These are phyloP conservation scores for Saccharomycopsis crataegensis DNA, from an alignment of 1,139 yeast genomes.

Conservation along the genomic window DNA sequence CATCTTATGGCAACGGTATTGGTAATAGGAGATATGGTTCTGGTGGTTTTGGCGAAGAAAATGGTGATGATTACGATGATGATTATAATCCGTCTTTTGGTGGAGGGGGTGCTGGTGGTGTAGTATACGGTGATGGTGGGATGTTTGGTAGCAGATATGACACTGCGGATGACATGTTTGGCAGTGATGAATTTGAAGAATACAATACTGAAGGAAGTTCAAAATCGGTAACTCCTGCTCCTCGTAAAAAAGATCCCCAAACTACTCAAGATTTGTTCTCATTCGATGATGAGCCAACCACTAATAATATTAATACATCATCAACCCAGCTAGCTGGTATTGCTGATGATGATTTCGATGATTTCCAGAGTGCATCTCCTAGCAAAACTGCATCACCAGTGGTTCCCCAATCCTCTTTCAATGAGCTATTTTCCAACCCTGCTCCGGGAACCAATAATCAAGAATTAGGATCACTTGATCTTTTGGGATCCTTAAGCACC, in stretches of 20 bases:
- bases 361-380: slow-evolving; percentile 77
- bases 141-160: slow-evolving; percentile 67
- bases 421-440: slow-evolving; percentile 15
- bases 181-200: slow-evolving; percentile 45
- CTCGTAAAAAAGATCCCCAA: slow-evolving; percentile 26
- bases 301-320: slow-evolving; percentile 1
- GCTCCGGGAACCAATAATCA: background rate
- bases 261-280: slow-evolving; percentile 41
- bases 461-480: background rate
- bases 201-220: slow-evolving; percentile 44
- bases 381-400: slow-evolving; percentile 20
- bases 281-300: slow-evolving; percentile 34
- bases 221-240: slow-evolving; percentile 21
- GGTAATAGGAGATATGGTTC: too few species aligned
- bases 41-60: too few species aligned
- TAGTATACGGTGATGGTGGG: slow-evolving; percentile 70
- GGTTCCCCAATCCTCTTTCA: slow-evolving; percentile 20
- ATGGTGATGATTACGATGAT: slow-evolving; percentile 25
- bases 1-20: slow-evolving; percentile 24
- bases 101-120: slow-evolving; percentile 29
- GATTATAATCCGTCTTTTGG: slow-evolving; percentile 30
- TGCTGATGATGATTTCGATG: slow-evolving; percentile 84
- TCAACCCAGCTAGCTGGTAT: slow-evolving; percentile 25
- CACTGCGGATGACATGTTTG: slow-evolving; percentile 32
- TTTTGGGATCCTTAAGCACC: background rate